These are phyloP conservation scores for Yamadazyma kitorensis DNA, from an alignment of 805 yeast genomes.

Conservation along the genomic window DNA sequence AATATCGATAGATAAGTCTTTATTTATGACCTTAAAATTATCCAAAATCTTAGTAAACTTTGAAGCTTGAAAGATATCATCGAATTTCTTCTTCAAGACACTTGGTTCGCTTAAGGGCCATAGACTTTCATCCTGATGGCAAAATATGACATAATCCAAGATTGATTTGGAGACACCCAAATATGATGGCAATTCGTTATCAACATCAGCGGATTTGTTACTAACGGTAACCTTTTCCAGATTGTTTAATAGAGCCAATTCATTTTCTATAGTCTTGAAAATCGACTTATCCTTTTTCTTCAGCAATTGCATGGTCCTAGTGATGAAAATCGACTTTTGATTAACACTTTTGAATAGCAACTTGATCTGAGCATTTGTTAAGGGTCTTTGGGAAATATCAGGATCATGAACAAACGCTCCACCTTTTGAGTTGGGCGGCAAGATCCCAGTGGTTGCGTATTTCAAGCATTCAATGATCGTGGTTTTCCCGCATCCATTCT, in stretches of 20 bases:
- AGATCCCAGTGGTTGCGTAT: constrained; percentile 91
- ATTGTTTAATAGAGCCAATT: constrained; percentile 60
- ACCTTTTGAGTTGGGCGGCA: constrained; percentile 94
- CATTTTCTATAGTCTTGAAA: constrained; percentile 91
- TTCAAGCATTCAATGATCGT: constrained; percentile 92
- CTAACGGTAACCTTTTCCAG: constrained; percentile 75
- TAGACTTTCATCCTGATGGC: constrained; percentile 94
- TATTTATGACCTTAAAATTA: constrained; percentile 67
- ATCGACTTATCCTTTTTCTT: constrained; percentile 49
- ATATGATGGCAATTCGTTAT: constrained; percentile 72
- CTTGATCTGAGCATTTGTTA: constrained; percentile 86
- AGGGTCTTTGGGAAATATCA: constrained; percentile 66
- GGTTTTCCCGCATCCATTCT: constrained; percentile 95
- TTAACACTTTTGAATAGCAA: constrained; percentile 75
- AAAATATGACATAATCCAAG: constrained; percentile 87
- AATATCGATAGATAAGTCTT: constrained; percentile 74
- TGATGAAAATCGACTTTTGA: constrained; percentile 77
- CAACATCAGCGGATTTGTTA: constrained; percentile 81
- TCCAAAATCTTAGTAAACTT: constrained; percentile 91
- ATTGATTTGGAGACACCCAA: constrained; percentile 88
- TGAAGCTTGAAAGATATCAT: constrained; percentile 93
- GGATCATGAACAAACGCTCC: constrained; percentile 98
- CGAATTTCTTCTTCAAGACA: constrained; percentile 83
- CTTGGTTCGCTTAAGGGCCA: constrained; percentile 98
- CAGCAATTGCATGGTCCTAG: constrained; percentile 76